These are phyloP conservation scores for Coemansia sp. DNA, from an alignment of 192 early-diverging fungal genomes.

Conservation along the genomic window DNA sequence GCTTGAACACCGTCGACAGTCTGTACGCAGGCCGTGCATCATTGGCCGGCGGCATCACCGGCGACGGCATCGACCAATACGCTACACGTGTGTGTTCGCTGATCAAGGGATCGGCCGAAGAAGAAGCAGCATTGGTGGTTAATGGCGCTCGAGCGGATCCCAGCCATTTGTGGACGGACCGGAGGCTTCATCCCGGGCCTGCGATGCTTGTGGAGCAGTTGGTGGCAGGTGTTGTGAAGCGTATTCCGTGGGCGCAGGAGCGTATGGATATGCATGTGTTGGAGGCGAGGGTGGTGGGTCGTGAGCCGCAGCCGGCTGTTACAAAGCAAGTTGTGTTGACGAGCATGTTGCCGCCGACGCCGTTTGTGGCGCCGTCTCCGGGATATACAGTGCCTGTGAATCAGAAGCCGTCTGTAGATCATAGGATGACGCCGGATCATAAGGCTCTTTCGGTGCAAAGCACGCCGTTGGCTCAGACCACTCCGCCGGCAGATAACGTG, in stretches of 20 bases:
- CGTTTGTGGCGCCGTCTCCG: background rate
- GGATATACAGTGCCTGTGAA: too few relatives aligned
- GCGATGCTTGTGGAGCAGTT: conserved; percentile 41
- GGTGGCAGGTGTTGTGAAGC: conserved; percentile 41
- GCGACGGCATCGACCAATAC: conserved; percentile 46
- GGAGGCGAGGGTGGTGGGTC: conserved; percentile 31
- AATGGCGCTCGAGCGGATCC: conserved; percentile 24
- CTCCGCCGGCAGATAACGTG: background rate
- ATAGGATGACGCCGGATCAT: too few relatives aligned
- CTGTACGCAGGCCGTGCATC: conserved; percentile 48
- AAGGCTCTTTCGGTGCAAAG: background rate
- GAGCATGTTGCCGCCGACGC: background rate
- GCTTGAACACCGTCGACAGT: conserved; percentile 32
- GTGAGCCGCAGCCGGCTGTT: conserved; percentile 26
- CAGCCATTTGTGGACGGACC: conserved; percentile 8
- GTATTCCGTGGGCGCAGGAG: conserved; percentile 53
- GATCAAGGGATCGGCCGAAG: conserved; percentile 42
- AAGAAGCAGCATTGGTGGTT: conserved; percentile 46
- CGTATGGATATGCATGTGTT: conserved; percentile 45
- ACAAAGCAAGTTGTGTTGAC: conserved; percentile 4
- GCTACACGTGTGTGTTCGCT: conserved; percentile 46
- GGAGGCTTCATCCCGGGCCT: conserved; percentile 14
- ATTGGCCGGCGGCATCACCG: conserved; percentile 46
- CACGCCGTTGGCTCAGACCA: background rate
- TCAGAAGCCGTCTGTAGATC: too few relatives aligned